A percentile compares a stretch with the other conserved stretches of the same genome.
These are phyloP conservation scores for Candida loeiensis DNA, from an alignment of 805 yeast species.

Conservation along the genomic window DNA sequence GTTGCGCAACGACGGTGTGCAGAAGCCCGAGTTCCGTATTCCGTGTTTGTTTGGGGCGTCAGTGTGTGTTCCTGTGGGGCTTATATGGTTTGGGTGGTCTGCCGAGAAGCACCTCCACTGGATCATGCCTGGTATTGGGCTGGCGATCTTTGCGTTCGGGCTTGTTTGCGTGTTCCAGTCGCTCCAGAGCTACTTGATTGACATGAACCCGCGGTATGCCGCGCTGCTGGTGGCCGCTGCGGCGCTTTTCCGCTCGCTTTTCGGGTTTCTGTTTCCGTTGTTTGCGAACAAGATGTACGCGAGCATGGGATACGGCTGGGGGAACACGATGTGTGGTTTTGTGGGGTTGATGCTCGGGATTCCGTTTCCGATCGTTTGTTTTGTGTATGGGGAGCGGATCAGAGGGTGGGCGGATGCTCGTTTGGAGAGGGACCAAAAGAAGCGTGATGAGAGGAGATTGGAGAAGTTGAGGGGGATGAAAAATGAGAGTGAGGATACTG, in stretches of 20 bases:
- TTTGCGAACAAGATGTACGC: slow-evolving; percentile 59
- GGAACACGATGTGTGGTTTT: slow-evolving; percentile 59
- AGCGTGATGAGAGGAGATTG: slow-evolving; percentile 42
- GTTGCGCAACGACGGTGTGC: slow-evolving; percentile 46
- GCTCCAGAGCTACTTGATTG: slow-evolving; percentile 66
- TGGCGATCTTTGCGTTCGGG: slow-evolving; percentile 56
- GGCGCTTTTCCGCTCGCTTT: slow-evolving; percentile 59
- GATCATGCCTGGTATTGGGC: slow-evolving; percentile 63
- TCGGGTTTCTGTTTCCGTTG: slow-evolving; percentile 69
- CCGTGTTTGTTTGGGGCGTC: slow-evolving; percentile 51
- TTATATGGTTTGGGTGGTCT: slow-evolving; percentile 73
- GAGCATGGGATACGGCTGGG: slow-evolving; percentile 65
- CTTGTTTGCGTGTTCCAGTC: slow-evolving; percentile 63
- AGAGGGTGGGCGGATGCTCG: slow-evolving; percentile 56
- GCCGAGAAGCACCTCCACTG: slow-evolving; percentile 54
- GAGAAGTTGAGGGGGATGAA: slow-evolving; percentile 22
- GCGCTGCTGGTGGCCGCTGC: slow-evolving; percentile 72
- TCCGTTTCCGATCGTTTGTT: slow-evolving; percentile 64
- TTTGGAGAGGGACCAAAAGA: slow-evolving; percentile 45
- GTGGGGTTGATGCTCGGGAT: slow-evolving; percentile 55
- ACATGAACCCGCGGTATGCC: slow-evolving; percentile 63
- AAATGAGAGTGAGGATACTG: neutral
- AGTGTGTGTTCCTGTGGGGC: slow-evolving; percentile 53
- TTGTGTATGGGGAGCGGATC: slow-evolving; percentile 52
- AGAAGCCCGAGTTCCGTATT: slow-evolving; percentile 60